Base-by-base conservation (phyloP, 257 asterid species). In the Schizonepeta tenuifolia region DNA sequence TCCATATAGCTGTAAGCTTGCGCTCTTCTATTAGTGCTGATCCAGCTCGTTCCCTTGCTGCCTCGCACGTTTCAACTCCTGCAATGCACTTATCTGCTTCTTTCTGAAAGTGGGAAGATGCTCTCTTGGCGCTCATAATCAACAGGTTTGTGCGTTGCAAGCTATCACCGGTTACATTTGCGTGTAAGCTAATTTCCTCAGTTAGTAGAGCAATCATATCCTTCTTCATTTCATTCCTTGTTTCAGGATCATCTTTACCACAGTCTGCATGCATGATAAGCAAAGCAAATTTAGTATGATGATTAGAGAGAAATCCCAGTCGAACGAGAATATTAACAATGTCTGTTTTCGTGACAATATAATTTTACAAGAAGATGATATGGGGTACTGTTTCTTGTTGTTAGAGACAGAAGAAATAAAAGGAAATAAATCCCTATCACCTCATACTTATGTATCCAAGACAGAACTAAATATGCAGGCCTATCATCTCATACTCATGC, bases 11-110 rank as follows among this genome's bases (percentile, higher is more conserved):
- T 3, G 80, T 75, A 65, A 70, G 80, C 74, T 75, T 79, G 43
- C 83, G 83, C 63, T 76, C 79, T 47, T 63, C 71, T 28, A 41
- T 68, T 5, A 82, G 61, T 6, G 65, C 74, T 7, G 78, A 84
- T 49, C 81, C 85, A 15, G 89, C 87, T 66, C 78, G 75, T 44
- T 85, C 93, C 68, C 90, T 80, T 9, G 89, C 93, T 57, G 75
- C 85, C 73, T 85, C 90, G 46, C 90, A 87, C 11, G 89, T 83
- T 64, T 83, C 84, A 65, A 84, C 79, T 9, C 87, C 90, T 10
- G 84, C 74, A 33, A 77, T 83, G 84, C 93, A 87, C 80, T 87
- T 87, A 53, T 80, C 85, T 41, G 89, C 87, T 69, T 87, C 89
- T 74, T 73, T 81, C 72, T 85, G 89, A 69, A 76, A 87, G 46